phyloP scores from a whole-genome alignment of 305 asterid species.

The Nicotiana rustica region DNA sequence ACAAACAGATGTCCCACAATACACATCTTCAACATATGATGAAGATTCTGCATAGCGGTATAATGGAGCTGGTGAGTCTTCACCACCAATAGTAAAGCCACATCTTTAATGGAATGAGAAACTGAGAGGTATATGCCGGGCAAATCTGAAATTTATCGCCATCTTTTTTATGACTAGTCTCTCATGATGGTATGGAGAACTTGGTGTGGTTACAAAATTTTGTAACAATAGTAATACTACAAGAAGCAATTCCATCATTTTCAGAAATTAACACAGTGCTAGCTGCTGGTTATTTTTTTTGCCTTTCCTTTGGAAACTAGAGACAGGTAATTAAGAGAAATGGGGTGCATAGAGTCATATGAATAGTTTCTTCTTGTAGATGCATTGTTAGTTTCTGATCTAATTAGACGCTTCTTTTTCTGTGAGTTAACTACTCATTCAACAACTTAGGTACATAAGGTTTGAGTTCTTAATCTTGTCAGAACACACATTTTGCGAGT shows the following conservation, averaged over 20 bases:
- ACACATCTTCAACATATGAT: background rate
- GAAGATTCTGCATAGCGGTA: background rate
- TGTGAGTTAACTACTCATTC: constrained; percentile 8
- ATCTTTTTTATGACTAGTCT: no score
- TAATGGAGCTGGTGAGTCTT: background rate
- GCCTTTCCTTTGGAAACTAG: background rate
- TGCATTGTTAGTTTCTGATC: background rate
- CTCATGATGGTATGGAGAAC: no score
- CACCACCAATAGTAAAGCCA: background rate
- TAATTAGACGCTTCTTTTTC: constrained; percentile 1
- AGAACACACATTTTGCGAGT: background rate
- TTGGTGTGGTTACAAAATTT: background rate
- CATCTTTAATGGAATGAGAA: no score
- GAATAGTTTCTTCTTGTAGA: background rate
- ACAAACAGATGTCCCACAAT: background rate
- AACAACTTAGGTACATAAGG: constrained; percentile 12
- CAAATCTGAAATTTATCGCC: background rate
- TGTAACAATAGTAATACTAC: background rate
- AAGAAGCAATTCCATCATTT: background rate
- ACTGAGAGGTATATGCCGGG: background rate
- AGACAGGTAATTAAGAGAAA: background rate
- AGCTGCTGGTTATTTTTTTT: background rate
- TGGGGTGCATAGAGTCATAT: background rate
- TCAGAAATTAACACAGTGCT: background rate
- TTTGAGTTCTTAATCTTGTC: background rate